These are phyloP conservation scores for Haematococcus sp. DNA, from an alignment of 139 green algal genomes.

Conservation along the genomic window DNA sequence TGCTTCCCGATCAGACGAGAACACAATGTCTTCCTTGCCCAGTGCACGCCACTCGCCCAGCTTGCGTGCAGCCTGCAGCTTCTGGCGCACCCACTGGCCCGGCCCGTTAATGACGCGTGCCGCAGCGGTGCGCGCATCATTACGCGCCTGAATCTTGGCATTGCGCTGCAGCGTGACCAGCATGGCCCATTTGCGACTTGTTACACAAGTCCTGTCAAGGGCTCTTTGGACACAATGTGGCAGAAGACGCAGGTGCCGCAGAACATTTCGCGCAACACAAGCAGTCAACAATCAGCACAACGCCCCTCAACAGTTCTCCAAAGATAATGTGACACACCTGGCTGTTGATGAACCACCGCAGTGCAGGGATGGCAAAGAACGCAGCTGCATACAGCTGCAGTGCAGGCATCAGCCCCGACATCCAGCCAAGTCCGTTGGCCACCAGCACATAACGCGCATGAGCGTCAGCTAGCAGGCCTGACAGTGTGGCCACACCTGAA, in stretches of 20 bases:
- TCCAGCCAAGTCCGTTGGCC: conserved; percentile 20
- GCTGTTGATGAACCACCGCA: conserved; percentile 33
- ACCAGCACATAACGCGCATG: conserved; percentile 3
- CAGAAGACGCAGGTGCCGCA: too few species aligned
- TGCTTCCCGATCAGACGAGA: conserved; percentile 7
- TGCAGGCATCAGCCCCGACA: conserved; percentile 21
- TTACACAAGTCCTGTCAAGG: too few species aligned
- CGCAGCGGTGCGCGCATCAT: conserved; percentile 53
- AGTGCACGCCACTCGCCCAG: not conserved
- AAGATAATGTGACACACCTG: too few species aligned
- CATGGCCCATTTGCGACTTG: too few species aligned
- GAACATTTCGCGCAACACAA: too few species aligned
- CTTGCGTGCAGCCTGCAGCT: not conserved
- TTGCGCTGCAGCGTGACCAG: conserved; percentile 54
- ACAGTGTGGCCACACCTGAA: conserved; percentile 77
- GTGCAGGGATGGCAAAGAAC: conserved; percentile 85
- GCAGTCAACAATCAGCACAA: conserved; percentile 1
- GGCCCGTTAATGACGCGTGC: conserved; percentile 9
- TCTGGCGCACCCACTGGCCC: not conserved
- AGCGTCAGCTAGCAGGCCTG: conserved; percentile 34
- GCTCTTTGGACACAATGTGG: too few species aligned
- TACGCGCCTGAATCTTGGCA: conserved; percentile 67
- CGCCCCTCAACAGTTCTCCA: too few species aligned
- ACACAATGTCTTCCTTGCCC: not conserved
- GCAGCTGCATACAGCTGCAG: conserved; percentile 80